These are phyloP conservation scores for Geranomyces variabilis DNA, from an alignment of 192 early-diverging fungal genomes.

Conservation along the genomic window DNA sequence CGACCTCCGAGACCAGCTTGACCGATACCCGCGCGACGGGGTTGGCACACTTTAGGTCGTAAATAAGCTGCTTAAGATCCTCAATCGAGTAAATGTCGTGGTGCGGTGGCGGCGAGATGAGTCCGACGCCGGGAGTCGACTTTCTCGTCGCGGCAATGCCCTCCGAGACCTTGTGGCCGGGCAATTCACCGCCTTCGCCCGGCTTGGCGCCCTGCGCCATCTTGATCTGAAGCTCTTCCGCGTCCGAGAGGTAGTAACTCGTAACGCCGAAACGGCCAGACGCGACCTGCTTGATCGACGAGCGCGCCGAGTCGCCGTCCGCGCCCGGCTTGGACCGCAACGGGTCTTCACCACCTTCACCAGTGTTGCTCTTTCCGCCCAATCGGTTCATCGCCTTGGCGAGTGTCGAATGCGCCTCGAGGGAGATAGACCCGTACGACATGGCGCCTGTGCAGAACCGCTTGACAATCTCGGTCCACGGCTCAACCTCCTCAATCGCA, in stretches of 20 bases:
- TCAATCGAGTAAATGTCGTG: conserved; percentile 99
- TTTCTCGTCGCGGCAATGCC: conserved; percentile 81
- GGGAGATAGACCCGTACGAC: conserved; percentile 97
- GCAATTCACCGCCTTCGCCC: conserved; percentile 93
- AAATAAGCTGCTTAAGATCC: conserved; percentile 98
- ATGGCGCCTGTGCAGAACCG: conserved; percentile 98
- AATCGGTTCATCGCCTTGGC: conserved; percentile 95
- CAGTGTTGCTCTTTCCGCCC: conserved; percentile 98
- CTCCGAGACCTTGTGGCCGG: conserved; percentile 61
- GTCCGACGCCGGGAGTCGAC: conserved; percentile 91
- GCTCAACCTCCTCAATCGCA: conserved; percentile 93
- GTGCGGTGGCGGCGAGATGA: conserved; percentile 97
- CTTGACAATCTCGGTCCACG: conserved; percentile 95
- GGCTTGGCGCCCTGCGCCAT: conserved; percentile 99
- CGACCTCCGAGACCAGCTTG: conserved; percentile 96
- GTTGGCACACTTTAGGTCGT: conserved; percentile 96
- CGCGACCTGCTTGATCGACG: conserved; percentile 98
- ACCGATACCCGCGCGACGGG: conserved; percentile 89
- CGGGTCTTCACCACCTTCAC: conserved; percentile 97
- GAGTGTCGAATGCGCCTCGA: conserved; percentile 89
- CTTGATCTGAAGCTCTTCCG: conserved; percentile 99
- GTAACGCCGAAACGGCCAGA: conserved; percentile 98
- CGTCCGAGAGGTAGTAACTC: conserved; percentile 88
- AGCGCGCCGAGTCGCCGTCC: conserved; percentile 83
- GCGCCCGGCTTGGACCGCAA: conserved; percentile 69